phyloP scores from a whole-genome alignment of 2,329 filamentous ascomycete genomes.

The Aspergillus latus region DNA sequence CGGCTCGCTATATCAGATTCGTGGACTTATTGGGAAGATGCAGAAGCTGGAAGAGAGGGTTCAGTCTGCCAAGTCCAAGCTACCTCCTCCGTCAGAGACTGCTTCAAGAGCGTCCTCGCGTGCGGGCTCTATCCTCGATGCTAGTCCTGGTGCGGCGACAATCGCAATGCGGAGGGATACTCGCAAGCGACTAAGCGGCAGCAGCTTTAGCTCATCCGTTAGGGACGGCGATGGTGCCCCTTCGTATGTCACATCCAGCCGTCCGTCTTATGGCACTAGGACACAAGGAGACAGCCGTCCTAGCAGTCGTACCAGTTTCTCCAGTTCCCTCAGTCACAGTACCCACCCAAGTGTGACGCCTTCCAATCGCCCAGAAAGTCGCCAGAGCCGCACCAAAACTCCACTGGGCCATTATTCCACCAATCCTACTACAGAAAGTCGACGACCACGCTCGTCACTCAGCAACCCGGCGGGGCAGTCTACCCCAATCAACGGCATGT shows the following conservation, averaged over 20 bases:
- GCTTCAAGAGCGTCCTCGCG: slow-evolving; percentile 81
- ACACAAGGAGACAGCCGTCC: slow-evolving; percentile 60
- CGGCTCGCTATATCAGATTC: slow-evolving; percentile 85
- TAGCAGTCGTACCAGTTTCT: slow-evolving; percentile 68
- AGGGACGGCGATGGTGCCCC: slow-evolving; percentile 38
- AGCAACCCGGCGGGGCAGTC: slow-evolving; percentile 59
- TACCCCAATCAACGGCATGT: slow-evolving; percentile 57
- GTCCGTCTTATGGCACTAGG: slow-evolving; percentile 51
- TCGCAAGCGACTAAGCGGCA: slow-evolving; percentile 44
- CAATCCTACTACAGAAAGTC: slow-evolving; percentile 48
- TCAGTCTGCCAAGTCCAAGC: slow-evolving; percentile 84
- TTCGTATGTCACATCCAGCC: slow-evolving; percentile 35
- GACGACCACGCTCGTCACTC: slow-evolving; percentile 70
- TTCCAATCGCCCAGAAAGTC: slow-evolving; percentile 62
- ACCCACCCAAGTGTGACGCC: slow-evolving; percentile 37
- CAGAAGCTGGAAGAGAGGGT: slow-evolving; percentile 92
- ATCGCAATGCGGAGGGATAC: slow-evolving; percentile 55
- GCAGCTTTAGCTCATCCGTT: slow-evolving; percentile 42
- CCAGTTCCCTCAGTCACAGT: slow-evolving; percentile 46
- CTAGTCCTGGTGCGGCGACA: slow-evolving; percentile 53
- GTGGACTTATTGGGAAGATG: slow-evolving; percentile 93
- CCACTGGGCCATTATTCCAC: slow-evolving; percentile 59
- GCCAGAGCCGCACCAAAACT: slow-evolving; percentile 64
- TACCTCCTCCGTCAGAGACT: slow-evolving; percentile 76
- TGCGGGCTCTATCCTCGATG: slow-evolving; percentile 49